These are phyloP conservation scores for Colletotrichum endophyticum DNA, from an alignment of 2,329 filamentous ascomycete species.

Conservation along the genomic window DNA sequence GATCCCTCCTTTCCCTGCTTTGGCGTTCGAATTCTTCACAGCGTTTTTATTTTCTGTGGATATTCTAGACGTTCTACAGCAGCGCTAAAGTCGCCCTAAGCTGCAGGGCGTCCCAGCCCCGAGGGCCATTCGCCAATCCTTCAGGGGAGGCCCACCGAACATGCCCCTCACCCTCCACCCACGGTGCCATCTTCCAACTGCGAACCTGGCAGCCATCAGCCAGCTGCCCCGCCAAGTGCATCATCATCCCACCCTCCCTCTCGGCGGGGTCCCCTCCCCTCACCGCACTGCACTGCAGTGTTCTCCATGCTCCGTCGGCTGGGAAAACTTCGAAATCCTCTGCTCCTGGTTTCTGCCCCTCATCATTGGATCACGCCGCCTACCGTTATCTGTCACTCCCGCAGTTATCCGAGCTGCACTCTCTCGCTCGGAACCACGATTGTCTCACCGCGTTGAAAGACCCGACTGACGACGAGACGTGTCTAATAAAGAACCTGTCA, in stretches of 20 bases:
- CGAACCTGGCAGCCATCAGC: background rate
- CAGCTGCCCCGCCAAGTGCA: conserved; percentile 9
- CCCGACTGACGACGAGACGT: background rate
- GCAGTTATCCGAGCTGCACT: conserved; percentile 3
- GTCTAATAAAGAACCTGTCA: background rate
- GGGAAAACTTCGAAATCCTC: conserved; percentile 7
- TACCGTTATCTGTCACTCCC: conserved; percentile 1
- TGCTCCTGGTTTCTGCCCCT: background rate
- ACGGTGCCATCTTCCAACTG: background rate
- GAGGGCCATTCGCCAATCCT: background rate
- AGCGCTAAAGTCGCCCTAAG: background rate
- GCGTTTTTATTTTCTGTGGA: background rate
- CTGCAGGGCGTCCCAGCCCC: background rate
- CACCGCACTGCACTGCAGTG: background rate
- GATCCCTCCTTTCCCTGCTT: background rate
- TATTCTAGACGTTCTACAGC: background rate
- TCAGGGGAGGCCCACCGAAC: background rate
- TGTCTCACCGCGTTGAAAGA: background rate
- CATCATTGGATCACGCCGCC: background rate
- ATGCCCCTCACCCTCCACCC: background rate
- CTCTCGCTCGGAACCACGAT: background rate
- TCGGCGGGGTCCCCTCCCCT: conserved; percentile 5
- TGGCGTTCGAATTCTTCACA: background rate
- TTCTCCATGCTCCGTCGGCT: background rate
- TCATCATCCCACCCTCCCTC: conserved; percentile 15